Base-by-base conservation (phyloP, 305 asterid species). In the Stenogyne calaminthoides region DNA sequence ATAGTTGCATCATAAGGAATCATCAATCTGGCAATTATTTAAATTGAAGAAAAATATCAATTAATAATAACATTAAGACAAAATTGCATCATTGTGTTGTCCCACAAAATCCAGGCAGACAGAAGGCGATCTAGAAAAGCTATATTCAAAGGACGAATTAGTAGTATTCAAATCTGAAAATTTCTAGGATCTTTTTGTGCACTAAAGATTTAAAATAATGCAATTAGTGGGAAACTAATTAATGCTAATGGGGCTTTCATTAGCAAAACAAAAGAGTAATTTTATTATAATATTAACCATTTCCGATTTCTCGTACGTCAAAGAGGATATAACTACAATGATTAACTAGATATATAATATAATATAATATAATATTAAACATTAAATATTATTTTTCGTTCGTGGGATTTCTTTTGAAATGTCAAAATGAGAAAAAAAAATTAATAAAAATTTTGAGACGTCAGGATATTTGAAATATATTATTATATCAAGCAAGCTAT, bases 101-200 rank as follows among this genome's bases (percentile, higher is more conserved):
- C 91, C 91, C 89, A 87, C 91, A 76, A 76, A 78, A 87, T 84
- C 91, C 80, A 75, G 71, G 61, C 84, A 79, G 78, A 69, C 81
- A 73, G 83, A 75, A 77, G 77, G 82, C 77, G 77, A 86, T 84
- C 89, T 79, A 69, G 76, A 47, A 84, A 87, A 78, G 86, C 83
- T 74, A 66, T 64, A 64, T 82, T 67, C 80, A 77, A 86, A 77
- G 80, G 86, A 78, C 88, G 81, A 73, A 60, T 69, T 46, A 77
- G 62, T 46, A 77, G 62, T 52, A 78, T 55, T 58, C 63, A 65
- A 78, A 69, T 42, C 36, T 75, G 3, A 15, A 69, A 76, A 56
- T 76, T 76, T 73, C 84, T 57, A 62, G 68, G 52, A 75, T 66
- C 55, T 49, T 62, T 69, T 56, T 8, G 46, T 69, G 64, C 51